phyloP scores from a whole-genome alignment of 192 early-diverging fungal species.

The Coemansia sp. region DNA sequence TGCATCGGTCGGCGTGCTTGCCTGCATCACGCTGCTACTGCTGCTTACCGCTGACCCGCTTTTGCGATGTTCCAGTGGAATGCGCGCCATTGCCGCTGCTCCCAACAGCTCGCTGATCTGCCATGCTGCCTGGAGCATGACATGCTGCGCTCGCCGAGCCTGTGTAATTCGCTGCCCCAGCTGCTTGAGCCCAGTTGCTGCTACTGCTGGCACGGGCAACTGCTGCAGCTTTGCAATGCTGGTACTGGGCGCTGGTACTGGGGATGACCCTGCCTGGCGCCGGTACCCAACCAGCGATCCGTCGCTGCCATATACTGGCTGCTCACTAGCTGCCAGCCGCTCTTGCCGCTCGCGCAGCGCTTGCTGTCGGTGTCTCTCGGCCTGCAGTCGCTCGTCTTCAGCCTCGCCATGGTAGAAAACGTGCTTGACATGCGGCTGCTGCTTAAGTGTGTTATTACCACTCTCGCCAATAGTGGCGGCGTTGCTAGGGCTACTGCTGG shows the following conservation, averaged over 20 bases:
- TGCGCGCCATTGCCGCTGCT: slow-evolving; percentile 7
- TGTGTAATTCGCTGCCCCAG: slow-evolving; percentile 50
- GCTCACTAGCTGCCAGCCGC: slow-evolving; percentile 33
- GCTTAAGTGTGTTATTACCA: background rate
- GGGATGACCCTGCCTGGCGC: slow-evolving; percentile 10
- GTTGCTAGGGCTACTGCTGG: background rate
- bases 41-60: background rate
- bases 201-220: background rate
- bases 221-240: slow-evolving; percentile 10
- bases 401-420: slow-evolving; percentile 51
- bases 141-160: slow-evolving; percentile 31
- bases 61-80: slow-evolving; percentile 7
- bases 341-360: slow-evolving; percentile 42
- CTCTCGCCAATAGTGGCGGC: background rate
- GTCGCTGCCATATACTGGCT: slow-evolving; percentile 49
- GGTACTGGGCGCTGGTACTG: background rate
- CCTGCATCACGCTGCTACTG: background rate
- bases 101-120: slow-evolving; percentile 34
- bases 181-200: slow-evolving; percentile 26
- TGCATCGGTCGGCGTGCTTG: slow-evolving; percentile 8
- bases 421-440: slow-evolving; percentile 41
- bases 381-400: slow-evolving; percentile 45
- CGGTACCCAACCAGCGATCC: slow-evolving; percentile 46
- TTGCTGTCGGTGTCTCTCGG: slow-evolving; percentile 37
- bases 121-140: slow-evolving; percentile 43